Evolutionary conservation across 2,329 filamentous ascomycete species (phyloP).

Genomic region (Epicoccum nigrum): DNA sequence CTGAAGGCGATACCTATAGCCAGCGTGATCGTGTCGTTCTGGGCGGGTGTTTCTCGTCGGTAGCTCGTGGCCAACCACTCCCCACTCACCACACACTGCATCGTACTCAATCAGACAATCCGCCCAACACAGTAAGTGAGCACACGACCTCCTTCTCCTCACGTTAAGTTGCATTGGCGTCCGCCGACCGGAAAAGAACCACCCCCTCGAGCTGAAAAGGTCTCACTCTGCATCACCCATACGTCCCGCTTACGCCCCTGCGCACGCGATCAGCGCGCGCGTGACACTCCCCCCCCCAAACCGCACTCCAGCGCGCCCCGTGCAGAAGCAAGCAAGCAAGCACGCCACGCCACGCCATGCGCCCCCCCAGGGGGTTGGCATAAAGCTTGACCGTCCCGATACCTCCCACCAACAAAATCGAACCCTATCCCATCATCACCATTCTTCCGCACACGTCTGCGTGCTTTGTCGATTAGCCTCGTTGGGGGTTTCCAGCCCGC

Average conservation of each 20-base stretch:
- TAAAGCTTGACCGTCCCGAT: slow-evolving; percentile 11
- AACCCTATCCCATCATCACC: not conserved
- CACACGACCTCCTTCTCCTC: slow-evolving; percentile 9
- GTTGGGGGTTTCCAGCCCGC: not conserved
- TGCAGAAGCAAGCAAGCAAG: too few species aligned
- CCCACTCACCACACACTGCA: too few species aligned
- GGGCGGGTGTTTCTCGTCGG: too few species aligned
- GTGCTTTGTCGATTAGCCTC: too few species aligned
- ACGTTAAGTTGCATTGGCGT: not conserved
- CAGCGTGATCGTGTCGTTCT: too few species aligned
- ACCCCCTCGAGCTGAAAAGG: not conserved
- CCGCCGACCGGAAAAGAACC: too few species aligned
- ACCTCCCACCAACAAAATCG: too few species aligned
- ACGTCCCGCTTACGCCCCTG: slow-evolving; percentile 7
- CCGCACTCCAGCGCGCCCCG: too few species aligned
- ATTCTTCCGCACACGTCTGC: not conserved
- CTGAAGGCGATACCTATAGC: too few species aligned
- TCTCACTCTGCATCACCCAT: slow-evolving; percentile 4
- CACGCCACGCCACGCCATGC: not conserved
- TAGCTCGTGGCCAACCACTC: too few species aligned
- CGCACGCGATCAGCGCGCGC: slow-evolving; percentile 13
- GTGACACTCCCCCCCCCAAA: slow-evolving; percentile 1
- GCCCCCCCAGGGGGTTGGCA: not conserved
- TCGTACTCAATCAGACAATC: too few species aligned
- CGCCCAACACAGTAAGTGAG: slow-evolving; percentile 6